Base-by-base conservation (phyloP, 2,329 filamentous ascomycete species). In the Stagonosporopsis tanaceti region DNA sequence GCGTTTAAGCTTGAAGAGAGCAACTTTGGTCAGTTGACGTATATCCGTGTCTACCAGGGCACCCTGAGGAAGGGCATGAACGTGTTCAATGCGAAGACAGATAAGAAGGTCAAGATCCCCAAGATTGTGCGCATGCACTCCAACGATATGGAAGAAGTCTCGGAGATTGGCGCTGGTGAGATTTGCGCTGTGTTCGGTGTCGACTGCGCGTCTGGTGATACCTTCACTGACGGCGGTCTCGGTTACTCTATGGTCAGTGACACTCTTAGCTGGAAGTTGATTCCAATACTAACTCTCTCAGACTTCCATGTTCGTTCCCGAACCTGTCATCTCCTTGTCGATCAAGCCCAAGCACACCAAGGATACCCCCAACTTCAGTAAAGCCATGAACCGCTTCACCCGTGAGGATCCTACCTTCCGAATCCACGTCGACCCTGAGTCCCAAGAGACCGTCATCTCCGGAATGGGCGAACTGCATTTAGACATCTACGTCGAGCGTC, bases 1-100 rank as follows among this genome's bases (percentile, higher is more conserved):
- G 95, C 95, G 9, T 99, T 99, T 84, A 99, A 99, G 84, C 87
- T 99, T 22, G 95, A 99, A 83, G 95, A 99, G 80, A 96, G 94
- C 80, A 97, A 96, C 77, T 99, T 96, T 71, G 95, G 95, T 40
- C 95, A 99, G 79, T 86, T 99, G 73, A 99, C 95, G 52, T 99
- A 99, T 77, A 96, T 99, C 63, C 92, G 95, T 68, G 95, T 99
- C 56, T 99, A 99, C 81, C 95, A 99, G 79, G 95, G 95, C 67
- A 89, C 89, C 22, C 82, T 99, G 59, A 89, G 84, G 76, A 98
- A 97, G 84, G 92, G 93, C 47, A 85, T 89, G 73, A 92, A 93
- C 75, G 88, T 99, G 53, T 97, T 89, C 85, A 99, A 98, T 79
- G 93, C 93, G 8, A 89, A 93, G 68, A 96, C 87, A 63, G 91